These are phyloP conservation scores for Lentinus tigrinus DNA, from an alignment of 768 basidiomycete species.

Conservation along the genomic window DNA sequence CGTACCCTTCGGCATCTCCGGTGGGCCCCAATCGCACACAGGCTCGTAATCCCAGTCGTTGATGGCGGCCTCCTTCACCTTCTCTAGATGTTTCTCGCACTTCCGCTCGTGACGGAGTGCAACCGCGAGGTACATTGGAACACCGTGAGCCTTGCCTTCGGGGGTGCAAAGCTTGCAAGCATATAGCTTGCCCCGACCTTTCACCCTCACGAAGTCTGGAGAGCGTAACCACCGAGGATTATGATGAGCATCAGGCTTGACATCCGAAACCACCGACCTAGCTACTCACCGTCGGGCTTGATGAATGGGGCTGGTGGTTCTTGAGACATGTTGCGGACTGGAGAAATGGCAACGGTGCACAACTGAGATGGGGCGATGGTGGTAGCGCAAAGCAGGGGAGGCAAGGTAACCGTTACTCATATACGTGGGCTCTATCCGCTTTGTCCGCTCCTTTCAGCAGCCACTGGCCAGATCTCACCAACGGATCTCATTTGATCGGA, in stretches of 20 bases:
- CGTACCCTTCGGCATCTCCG: background rate
- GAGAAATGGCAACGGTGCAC: background rate
- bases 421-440: background rate
- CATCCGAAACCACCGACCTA: background rate
- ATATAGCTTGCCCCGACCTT: conserved; percentile 27
- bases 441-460: background rate
- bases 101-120: conserved; percentile 34
- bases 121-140: conserved; percentile 27
- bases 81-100: conserved; percentile 20
- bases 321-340: background rate
- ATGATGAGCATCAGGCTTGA: background rate
- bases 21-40: conserved; percentile 2
- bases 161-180: conserved; percentile 34
- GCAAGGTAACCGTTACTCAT: background rate
- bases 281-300: conserved; percentile 11
- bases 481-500: background rate
- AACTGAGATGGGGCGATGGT: background rate
- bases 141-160: conserved; percentile 17
- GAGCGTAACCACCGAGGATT: background rate
- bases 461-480: background rate
- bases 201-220: conserved; percentile 24
- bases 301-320: background rate
- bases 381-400: background rate
- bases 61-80: background rate
- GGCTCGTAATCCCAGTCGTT: conserved; percentile 1